Evolutionary conservation across 441 rosid genomes (phyloP), one percentile per base, ranked within the genome.

Genomic region (Jatropha multifida): DNA sequence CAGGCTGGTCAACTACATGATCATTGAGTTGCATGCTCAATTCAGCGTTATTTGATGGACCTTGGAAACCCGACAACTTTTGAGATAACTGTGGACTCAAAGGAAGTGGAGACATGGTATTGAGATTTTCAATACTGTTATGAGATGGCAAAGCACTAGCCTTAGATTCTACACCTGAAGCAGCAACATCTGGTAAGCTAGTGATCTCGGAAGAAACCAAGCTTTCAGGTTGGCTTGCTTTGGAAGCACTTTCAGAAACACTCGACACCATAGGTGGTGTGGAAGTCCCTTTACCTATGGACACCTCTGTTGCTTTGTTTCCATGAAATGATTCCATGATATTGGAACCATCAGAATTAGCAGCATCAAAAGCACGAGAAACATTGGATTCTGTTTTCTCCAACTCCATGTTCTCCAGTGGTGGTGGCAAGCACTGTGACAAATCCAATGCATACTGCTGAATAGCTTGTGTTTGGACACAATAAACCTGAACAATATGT

Each of bases 401-500:
- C 79, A 87, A 77, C 73, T 84, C 87, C 12, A 72, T 72, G 84
- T 81, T 88, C 74, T 90, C 97, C 58, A 81, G 32, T 18, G 92
- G 85, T 15, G 90, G 94, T 65, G 97, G 98, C 71, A 90, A 81
- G 87, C 98, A 96, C 75, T 82, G 90, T 82, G 78, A 84, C 67
- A 90, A 87, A 76, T 92, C 94, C 86, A 96, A 83, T 46, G 94
- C 87, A 91, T 94, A 96, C 83, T 91, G 94, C 83, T 92, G 98
- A 79, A 96, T 94, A 68, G 97, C 98, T 79, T 81, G 94, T 74
- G 97, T 94, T 84, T 92, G 97, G 54, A 96, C 93, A 80, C 97
- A 96, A 78, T 94, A 96, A 68, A 96, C 88, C 88, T 91, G 94
- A 72, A 88, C 88, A 62, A 84, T 73, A 72, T 77, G 83, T 65